Conservation (phyloP, 768 basidiomycete species). For the Mycena rosella region DNA sequence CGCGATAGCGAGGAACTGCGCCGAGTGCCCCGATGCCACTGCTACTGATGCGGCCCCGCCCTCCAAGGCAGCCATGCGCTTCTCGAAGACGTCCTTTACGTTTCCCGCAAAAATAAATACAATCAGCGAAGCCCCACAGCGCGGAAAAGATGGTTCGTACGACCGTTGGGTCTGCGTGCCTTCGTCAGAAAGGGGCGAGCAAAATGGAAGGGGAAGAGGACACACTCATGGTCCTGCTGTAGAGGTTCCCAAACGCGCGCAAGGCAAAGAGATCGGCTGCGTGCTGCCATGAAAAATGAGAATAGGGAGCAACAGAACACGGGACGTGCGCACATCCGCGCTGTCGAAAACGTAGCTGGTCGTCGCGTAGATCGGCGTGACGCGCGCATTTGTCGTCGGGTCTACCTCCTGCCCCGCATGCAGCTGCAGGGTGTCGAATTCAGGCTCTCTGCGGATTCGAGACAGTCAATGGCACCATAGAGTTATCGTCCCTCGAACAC, state of each 20-base stretch:
- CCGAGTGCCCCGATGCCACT: constrained; percentile 19
- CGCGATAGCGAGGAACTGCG: constrained; percentile 13
- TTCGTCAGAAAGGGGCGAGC: not conserved
- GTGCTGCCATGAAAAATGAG: constrained; percentile 27
- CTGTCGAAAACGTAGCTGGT: constrained; percentile 82
- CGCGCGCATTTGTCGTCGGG: constrained; percentile 76
- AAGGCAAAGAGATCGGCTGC: constrained; percentile 35
- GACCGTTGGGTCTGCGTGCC: not conserved
- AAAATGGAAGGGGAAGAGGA: not conserved
- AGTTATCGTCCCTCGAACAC: too few species aligned
- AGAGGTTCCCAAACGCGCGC: constrained; percentile 33
- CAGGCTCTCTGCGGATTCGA: constrained; percentile 63
- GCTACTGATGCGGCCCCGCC: constrained; percentile 26
- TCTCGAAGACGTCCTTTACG: constrained; percentile 42
- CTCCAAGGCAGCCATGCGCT: constrained; percentile 29
- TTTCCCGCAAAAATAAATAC: not conserved
- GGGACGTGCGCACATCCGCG: constrained; percentile 62
- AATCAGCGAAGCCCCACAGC: too few species aligned
- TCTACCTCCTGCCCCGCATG: constrained; percentile 82
- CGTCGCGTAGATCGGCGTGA: constrained; percentile 81
- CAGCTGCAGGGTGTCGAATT: constrained; percentile 85
- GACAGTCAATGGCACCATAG: too few species aligned
- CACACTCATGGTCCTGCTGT: constrained; percentile 47
- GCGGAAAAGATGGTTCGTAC: constrained; percentile 2
- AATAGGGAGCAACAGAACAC: constrained; percentile 53